These are phyloP conservation scores for Diaporthe sp. DNA, from an alignment of 2,329 filamentous ascomycete genomes.

Conservation along the genomic window DNA sequence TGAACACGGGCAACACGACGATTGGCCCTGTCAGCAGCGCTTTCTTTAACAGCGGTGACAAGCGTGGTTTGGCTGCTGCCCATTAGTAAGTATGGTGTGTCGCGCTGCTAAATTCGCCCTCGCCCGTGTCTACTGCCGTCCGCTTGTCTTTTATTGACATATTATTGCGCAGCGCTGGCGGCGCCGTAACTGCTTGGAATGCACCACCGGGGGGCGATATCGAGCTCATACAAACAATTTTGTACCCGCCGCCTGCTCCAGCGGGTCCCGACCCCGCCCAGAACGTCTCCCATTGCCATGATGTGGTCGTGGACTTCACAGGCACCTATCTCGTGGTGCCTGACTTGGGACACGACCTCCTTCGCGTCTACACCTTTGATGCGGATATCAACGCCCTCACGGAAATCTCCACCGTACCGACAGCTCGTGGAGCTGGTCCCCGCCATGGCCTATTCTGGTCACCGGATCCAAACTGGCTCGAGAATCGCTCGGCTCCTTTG, in stretches of 20 bases:
- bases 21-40: constrained; percentile 3
- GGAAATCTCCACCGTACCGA: constrained; percentile 4
- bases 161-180: neutral
- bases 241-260: constrained; percentile 7
- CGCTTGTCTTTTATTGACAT: neutral
- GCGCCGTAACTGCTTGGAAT: neutral
- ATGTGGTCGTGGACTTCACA: constrained; percentile 1
- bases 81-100: neutral
- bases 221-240: constrained; percentile 1
- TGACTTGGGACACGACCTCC: neutral
- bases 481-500: neutral
- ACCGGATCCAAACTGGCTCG: neutral
- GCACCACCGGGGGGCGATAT: neutral
- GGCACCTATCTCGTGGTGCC: neutral
- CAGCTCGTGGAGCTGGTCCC: constrained; percentile 7
- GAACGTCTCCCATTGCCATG: constrained; percentile 4
- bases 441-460: neutral
- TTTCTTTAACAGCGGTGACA: neutral
- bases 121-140: neutral
- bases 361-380: neutral
- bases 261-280: neutral
- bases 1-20: neutral
- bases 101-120: neutral
- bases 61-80: constrained; percentile 3
- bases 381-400: neutral